Evolutionary conservation across 805 yeast genomes (phyloP).

Genomic region (Candida endomychidarum): DNA sequence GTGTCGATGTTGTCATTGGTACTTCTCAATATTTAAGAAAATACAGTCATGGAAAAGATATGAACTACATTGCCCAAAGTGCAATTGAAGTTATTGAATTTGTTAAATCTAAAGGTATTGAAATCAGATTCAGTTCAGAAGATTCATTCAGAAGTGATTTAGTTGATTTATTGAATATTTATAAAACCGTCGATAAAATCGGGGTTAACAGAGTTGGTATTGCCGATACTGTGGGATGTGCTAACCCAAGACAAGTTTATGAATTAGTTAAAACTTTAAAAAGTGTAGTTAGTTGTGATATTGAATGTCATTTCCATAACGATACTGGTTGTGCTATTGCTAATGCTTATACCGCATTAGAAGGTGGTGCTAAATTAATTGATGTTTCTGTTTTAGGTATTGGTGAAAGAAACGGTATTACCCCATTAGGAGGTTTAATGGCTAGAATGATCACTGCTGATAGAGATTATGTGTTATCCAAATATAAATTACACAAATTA

Average conservation of each 20-base stretch:
- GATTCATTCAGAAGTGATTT: conserved; percentile 97
- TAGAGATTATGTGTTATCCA: conserved; percentile 90
- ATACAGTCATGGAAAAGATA: conserved; percentile 96
- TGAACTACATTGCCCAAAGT: conserved; percentile 93
- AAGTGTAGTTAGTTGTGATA: conserved; percentile 93
- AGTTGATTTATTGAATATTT: conserved; percentile 91
- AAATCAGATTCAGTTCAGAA: conserved; percentile 94
- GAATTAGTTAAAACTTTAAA: conserved; percentile 92
- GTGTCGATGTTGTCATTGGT: conserved; percentile 98
- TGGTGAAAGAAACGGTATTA: conserved; percentile 98
- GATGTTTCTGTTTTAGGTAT: conserved; percentile 96
- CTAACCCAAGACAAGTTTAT: conserved; percentile 98
- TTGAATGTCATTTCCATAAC: conserved; percentile 98
- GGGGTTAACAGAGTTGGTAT: conserved; percentile 99
- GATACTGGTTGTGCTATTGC: conserved; percentile 99
- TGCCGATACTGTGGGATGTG: conserved; percentile 99
- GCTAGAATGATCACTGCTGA: conserved; percentile 99
- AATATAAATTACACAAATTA: conserved; percentile 92
- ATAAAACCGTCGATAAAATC: conserved; percentile 93
- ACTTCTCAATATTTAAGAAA: conserved; percentile 93
- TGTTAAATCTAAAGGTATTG: conserved; percentile 95
- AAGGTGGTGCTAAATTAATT: conserved; percentile 93
- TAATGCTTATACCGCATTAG: conserved; percentile 96
- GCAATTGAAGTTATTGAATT: conserved; percentile 97
- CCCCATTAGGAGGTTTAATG: conserved; percentile 97